Conservation (phyloP, 768 basidiomycete genomes). For the Trametes coccinea region DNA sequence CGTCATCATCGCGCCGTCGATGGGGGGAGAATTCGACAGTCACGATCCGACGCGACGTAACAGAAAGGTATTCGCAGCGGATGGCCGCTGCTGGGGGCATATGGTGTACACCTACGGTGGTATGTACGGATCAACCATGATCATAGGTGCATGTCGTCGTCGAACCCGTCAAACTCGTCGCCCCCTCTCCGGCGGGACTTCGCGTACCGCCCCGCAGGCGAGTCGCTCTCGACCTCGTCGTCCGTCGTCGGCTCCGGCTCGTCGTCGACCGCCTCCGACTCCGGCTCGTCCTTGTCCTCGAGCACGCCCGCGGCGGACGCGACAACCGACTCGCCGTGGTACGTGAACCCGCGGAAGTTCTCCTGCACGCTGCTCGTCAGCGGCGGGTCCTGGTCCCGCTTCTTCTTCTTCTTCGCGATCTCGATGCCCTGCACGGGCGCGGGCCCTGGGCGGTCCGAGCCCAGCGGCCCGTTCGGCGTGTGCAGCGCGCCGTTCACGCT, state of each 20-base stretch:
- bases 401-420: conserved; percentile 49
- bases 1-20: neutral
- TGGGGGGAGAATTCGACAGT: too few species aligned
- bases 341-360: conserved; percentile 95
- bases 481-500: conserved; percentile 43
- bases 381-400: conserved; percentile 49
- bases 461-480: conserved; percentile 77
- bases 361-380: conserved; percentile 93
- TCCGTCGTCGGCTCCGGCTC: conserved; percentile 56
- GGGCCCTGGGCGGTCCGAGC: conserved; percentile 37
- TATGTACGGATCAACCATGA: neutral
- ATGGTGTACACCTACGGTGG: neutral
- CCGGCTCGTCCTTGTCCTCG: conserved; percentile 38
- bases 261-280: conserved; percentile 32
- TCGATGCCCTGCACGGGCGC: conserved; percentile 41
- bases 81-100: neutral
- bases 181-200: conserved; percentile 41
- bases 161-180: conserved; percentile 32
- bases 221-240: conserved; percentile 74
- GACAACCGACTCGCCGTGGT: conserved; percentile 73
- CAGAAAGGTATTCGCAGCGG: too few species aligned
- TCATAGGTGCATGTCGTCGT: conserved; percentile 38
- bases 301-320: conserved; percentile 42
- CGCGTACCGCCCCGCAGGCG: conserved; percentile 72
- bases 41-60: too few species aligned